phyloP scores from a whole-genome alignment of 2,329 filamentous ascomycete genomes.

The Clarireedia homoeocarpa region DNA sequence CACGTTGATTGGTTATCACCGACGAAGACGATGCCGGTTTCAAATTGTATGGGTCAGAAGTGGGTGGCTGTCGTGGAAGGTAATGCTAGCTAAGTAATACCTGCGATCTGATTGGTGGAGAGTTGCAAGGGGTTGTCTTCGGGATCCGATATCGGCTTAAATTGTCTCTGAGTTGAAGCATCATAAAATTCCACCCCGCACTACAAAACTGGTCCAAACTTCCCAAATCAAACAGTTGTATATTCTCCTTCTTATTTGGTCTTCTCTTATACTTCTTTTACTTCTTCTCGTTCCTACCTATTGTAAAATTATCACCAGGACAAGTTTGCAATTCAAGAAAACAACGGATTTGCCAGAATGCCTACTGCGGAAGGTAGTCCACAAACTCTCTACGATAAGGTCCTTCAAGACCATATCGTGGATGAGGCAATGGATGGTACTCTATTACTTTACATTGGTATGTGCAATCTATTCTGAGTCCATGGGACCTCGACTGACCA shows the following conservation, averaged over 20 bases:
- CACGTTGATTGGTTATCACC: too few relatives aligned
- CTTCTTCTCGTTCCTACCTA: not conserved
- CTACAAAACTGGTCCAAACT: not conserved
- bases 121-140: not conserved
- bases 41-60: not conserved
- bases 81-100: not conserved
- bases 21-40: too few relatives aligned
- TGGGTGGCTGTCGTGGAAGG: too few relatives aligned
- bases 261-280: not conserved
- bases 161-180: constrained; percentile 7
- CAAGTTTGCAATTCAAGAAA: not conserved
- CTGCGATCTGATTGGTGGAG: not conserved
- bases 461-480: constrained; percentile 24
- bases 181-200: constrained; percentile 9
- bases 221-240: not conserved
- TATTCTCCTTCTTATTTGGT: not conserved
- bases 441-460: constrained; percentile 86
- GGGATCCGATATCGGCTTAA: constrained; percentile 6
- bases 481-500: constrained; percentile 11
- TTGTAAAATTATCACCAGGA: not conserved
- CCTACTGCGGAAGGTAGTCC: constrained; percentile 11
- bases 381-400: constrained; percentile 89
- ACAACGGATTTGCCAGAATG: not conserved
- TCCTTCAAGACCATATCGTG: constrained; percentile 88
- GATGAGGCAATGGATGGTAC: constrained; percentile 94